Percentiles rank a stretch among this genome's conserved stretches.
Conservation (phyloP, 805 yeast species). For the Yamadazyma ubonensis region DNA sequence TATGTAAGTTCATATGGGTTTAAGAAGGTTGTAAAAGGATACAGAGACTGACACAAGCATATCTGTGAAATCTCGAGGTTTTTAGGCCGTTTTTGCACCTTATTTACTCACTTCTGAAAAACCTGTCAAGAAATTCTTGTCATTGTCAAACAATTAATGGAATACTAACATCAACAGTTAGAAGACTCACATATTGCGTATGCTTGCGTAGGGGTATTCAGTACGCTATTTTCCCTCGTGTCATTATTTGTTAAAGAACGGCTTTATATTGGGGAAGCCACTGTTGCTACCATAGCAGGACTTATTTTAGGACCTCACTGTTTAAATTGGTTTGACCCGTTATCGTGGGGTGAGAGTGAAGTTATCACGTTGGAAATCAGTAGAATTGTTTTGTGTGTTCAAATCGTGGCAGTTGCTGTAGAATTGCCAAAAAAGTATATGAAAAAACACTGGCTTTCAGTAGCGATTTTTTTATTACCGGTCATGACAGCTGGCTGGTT, state of each 20-base stretch:
- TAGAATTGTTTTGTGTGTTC: slow-evolving; percentile 78
- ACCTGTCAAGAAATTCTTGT: slow-evolving; percentile 3
- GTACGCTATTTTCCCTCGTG: slow-evolving; percentile 74
- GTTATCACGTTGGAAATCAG: slow-evolving; percentile 79
- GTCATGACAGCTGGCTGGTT: slow-evolving; percentile 93
- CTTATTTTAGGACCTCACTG: slow-evolving; percentile 87
- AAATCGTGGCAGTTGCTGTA: slow-evolving; percentile 92
- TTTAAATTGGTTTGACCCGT: slow-evolving; percentile 78
- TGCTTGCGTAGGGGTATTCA: slow-evolving; percentile 82
- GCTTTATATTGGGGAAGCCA: slow-evolving; percentile 87
- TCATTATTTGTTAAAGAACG: slow-evolving; percentile 82
- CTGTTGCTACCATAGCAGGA: slow-evolving; percentile 83
- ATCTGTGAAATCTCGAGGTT: too few relatives aligned
- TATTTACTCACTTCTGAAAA: too few relatives aligned
- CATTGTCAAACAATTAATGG: not conserved
- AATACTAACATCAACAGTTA: slow-evolving; percentile 22
- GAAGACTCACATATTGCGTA: slow-evolving; percentile 81
- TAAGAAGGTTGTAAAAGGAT: too few relatives aligned
- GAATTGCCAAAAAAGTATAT: slow-evolving; percentile 89
- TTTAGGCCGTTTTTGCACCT: too few relatives aligned
- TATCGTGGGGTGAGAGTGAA: slow-evolving; percentile 83
- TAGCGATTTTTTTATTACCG: slow-evolving; percentile 70
- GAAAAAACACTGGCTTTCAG: slow-evolving; percentile 79
- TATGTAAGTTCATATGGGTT: slow-evolving; percentile 25
- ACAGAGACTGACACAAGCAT: too few relatives aligned